These are phyloP conservation scores for Aureobasidium namibiae DNA, from an alignment of 2,329 filamentous ascomycete genomes.

Conservation along the genomic window DNA sequence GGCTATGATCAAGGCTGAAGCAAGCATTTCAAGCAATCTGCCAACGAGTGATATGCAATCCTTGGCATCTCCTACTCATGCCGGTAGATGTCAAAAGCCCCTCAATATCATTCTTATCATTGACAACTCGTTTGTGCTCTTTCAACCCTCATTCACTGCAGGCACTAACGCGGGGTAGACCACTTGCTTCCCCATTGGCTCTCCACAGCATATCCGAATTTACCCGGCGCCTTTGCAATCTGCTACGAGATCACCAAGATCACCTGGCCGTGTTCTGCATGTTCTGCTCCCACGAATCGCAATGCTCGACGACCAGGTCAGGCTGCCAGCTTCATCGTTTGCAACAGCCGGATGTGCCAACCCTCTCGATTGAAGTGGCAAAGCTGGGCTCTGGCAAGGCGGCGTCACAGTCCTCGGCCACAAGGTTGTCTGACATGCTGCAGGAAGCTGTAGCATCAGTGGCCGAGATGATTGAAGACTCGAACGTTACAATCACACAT, in stretches of 20 bases:
- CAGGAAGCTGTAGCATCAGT: neutral
- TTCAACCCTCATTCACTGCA: neutral
- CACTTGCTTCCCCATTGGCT: neutral
- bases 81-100: neutral
- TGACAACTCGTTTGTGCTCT: slow-evolving; percentile 29
- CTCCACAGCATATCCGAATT: neutral
- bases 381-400: neutral
- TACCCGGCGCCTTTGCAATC: slow-evolving; percentile 2
- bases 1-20: slow-evolving; percentile 9
- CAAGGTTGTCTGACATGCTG: neutral
- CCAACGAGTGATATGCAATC: neutral
- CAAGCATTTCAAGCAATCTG: neutral
- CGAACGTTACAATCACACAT: neutral
- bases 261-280: slow-evolving; percentile 7
- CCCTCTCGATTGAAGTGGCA: neutral
- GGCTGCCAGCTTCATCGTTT: slow-evolving; percentile 8
- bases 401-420: neutral
- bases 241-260: neutral
- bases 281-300: neutral
- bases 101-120: slow-evolving; percentile 30
- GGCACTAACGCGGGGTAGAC: neutral
- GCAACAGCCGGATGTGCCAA: neutral
- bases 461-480: neutral
- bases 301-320: neutral
- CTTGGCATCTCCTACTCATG: neutral